These are phyloP conservation scores for Schizophyllum commune DNA, from an alignment of 1,284 basidiomycete genomes.

Conservation along the genomic window DNA sequence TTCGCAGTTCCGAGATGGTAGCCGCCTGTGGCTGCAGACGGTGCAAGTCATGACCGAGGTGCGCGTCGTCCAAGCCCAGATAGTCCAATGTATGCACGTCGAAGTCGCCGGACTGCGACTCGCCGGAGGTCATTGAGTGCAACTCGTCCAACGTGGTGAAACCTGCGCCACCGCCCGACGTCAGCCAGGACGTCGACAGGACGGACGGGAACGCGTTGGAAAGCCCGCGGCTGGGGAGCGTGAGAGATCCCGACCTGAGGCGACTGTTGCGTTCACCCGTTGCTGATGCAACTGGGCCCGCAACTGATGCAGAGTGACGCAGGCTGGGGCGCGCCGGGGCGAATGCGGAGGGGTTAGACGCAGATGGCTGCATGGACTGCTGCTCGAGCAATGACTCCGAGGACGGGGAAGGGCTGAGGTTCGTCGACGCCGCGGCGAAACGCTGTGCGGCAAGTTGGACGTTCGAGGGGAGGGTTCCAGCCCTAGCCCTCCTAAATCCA, in stretches of 20 bases:
- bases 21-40: constrained; percentile 56
- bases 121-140: constrained; percentile 69
- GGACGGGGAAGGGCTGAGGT: constrained; percentile 45
- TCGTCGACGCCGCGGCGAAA: constrained; percentile 62
- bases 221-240: constrained; percentile 68
- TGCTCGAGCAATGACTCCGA: constrained; percentile 62
- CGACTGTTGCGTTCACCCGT: constrained; percentile 67
- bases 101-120: constrained; percentile 78
- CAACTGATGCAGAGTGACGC: constrained; percentile 68
- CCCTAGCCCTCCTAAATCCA: constrained; percentile 80
- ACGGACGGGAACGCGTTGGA: constrained; percentile 82
- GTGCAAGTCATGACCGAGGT: neutral
- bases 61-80: constrained; percentile 78
- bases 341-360: constrained; percentile 34
- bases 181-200: constrained; percentile 83
- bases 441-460: constrained; percentile 80
- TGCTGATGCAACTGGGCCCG: constrained; percentile 53
- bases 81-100: constrained; percentile 93
- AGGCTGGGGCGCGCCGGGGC: constrained; percentile 58
- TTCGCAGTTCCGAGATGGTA: constrained; percentile 77
- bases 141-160: constrained; percentile 69
- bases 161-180: constrained; percentile 50
- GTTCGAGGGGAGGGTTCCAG: constrained; percentile 82
- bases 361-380: constrained; percentile 31
- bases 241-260: constrained; percentile 84